Conservation (phyloP, 345 rosid genomes). For the Gossypium anomalum region DNA sequence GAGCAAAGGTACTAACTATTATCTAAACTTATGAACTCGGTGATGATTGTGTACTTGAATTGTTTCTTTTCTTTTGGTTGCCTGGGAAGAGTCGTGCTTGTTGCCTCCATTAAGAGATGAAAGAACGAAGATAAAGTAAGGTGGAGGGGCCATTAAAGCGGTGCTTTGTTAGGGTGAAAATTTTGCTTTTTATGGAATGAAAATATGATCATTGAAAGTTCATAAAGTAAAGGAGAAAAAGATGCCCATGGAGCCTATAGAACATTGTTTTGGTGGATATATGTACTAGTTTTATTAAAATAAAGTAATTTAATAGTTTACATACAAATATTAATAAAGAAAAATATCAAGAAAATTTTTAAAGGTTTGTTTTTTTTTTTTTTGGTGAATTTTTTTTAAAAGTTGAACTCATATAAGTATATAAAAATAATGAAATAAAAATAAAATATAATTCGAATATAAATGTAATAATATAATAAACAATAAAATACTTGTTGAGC, state of each 20-base stretch:
- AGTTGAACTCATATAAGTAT: no score
- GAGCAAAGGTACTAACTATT: neutral
- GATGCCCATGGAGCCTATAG: constrained; percentile 19
- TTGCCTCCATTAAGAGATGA: constrained; percentile 1
- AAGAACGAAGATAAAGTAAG: constrained; percentile 12
- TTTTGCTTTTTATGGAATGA: constrained; percentile 20
- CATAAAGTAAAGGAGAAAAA: constrained; percentile 33
- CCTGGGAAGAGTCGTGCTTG: neutral
- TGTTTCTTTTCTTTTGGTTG: neutral
- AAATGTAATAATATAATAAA: no score
- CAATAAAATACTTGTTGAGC: no score
- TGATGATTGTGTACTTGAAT: constrained; percentile 5
- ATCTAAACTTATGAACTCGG: constrained; percentile 4
- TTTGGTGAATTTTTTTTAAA: no score
- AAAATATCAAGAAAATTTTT: no score
- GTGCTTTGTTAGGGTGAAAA: constrained; percentile 24
- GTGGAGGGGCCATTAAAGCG: constrained; percentile 23
- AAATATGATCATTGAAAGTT: constrained; percentile 32
- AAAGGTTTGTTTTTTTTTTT: no score
- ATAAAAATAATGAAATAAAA: no score
- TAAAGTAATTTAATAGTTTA: no score
- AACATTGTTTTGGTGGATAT: no score
- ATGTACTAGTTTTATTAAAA: no score
- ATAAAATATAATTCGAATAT: no score
- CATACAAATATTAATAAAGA: no score